Base-by-base conservation (phyloP, 2,329 filamentous ascomycete genomes). In the Claviceps africana region DNA sequence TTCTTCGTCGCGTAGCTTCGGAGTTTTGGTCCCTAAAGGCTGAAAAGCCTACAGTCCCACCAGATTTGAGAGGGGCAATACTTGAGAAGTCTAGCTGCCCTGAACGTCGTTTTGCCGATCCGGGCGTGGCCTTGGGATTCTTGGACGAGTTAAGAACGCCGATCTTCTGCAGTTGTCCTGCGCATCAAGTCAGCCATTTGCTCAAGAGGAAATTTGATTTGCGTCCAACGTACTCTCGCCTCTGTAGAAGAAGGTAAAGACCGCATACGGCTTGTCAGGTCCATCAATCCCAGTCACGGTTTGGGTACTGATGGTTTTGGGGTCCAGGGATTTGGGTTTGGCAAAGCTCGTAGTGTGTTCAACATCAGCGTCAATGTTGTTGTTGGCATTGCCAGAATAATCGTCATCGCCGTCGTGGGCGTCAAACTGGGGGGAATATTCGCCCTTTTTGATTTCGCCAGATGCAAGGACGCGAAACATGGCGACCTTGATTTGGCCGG, bases 231-330 rank as follows among this genome's bases (percentile, higher is more conserved):
- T 75, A 94, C 91, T 85, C 65, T 95, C 87, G 66, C 93, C 93
- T 55, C 93, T 82, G 67, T 98, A 98, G 70, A 97, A 88, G 67
- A 98, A 98, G 30, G 94, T 97, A 67, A 98, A 98, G 9, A 87
- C 85, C 4, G 93, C 93, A 70, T 95, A 98, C 3, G 94, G 93
- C 69, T 91, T 93, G 56, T 97, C 91, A 21, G 90, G 89, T 0
- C 89, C 88, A 66, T 98, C 93, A 56, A 97, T 95, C 19, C 91
- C 93, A 9, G 93, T 97, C n/a, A 98, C 93, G 0, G 93, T 98
- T 70, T 98, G 93, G 2, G 93, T 98, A 64, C 90, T 97, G 64
- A 98, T 98, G 2, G 88, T 89, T 71, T 96, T 96, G 0, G 91
- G 91, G 70, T 97, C 94, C 51, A 96, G 76, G 1, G 88, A 86